Evolutionary conservation across 768 basidiomycete species (phyloP).

Genomic region (Lentinus tigrinus): DNA sequence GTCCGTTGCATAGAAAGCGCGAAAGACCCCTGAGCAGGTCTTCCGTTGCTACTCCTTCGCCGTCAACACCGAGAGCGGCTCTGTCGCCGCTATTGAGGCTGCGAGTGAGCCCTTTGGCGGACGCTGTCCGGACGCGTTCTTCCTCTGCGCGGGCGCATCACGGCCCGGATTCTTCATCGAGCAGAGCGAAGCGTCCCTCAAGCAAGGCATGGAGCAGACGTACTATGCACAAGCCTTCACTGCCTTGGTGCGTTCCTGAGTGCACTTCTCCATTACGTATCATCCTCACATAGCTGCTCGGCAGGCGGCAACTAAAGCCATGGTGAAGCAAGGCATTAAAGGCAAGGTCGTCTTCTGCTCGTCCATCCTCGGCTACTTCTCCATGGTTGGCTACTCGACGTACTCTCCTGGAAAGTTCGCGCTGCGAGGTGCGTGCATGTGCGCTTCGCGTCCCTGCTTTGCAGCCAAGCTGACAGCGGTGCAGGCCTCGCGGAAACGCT

Average conservation of each 20-base stretch:
- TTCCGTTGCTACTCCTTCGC: conserved; percentile 68
- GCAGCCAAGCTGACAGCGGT: neutral
- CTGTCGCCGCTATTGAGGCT: conserved; percentile 60
- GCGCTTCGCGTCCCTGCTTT: neutral
- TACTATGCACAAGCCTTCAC: conserved; percentile 59
- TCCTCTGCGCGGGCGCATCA: conserved; percentile 75
- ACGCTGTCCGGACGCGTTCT: conserved; percentile 69
- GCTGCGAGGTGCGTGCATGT: conserved; percentile 57
- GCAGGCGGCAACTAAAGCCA: conserved; percentile 67
- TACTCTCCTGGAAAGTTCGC: conserved; percentile 89
- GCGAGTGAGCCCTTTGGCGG: conserved; percentile 56
- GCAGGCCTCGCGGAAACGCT: conserved; percentile 82
- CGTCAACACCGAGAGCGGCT: conserved; percentile 49
- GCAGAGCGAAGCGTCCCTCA: conserved; percentile 56
- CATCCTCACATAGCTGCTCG: neutral
- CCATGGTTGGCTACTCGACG: conserved; percentile 72
- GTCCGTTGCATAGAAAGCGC: conserved; percentile 24
- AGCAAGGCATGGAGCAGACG: conserved; percentile 52
- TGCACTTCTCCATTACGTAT: neutral
- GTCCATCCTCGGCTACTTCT: conserved; percentile 73
- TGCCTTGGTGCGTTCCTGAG: conserved; percentile 42
- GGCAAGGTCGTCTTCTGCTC: conserved; percentile 78
- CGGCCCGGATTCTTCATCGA: conserved; percentile 78
- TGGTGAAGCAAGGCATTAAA: conserved; percentile 53
- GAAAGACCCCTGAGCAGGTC: conserved; percentile 56